Evolutionary conservation across 352 stramenopile species (phyloP), one percentile per base, ranked within the genome.

Genomic region (Phytophthora kernoviae): DNA sequence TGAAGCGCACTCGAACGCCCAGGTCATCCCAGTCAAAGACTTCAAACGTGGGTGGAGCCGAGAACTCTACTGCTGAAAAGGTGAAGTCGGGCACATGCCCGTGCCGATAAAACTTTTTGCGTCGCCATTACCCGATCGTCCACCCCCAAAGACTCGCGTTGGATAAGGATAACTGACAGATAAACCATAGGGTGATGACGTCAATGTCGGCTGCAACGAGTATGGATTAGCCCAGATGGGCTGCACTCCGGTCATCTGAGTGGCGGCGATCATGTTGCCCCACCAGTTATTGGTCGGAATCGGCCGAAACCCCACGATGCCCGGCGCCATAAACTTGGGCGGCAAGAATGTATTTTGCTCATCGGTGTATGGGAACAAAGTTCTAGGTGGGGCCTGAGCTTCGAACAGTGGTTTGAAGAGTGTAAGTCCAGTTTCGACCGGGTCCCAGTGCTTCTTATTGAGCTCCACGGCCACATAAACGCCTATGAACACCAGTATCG

Each of bases 221-320:
- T 75, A 87, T 24, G 77, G 77, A 41, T 87, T 87, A 2, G 64
- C 61, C 77, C 77, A 87, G n/a, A 75, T 75, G 1, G 69, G 63
- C 24, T 79, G 63, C 46, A 81, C 65, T 8, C 22, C 21, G 1
- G 57, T 24, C 21, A 72, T 53, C 4, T 70, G 15, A 20, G 48
- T 57, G 42, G 39, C 41, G 11, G 62, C 68, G 55, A 87, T 87
- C 48, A 87, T 62, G 54, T 84, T 87, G 30, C 71, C 74, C 77
- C 77, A 84, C 74, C 74, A 84, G 43, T 77, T 73, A 58, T 87
- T 87, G 18, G 77, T 87, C 15, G 75, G 73, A 30, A 84, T 81
- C 11, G 73, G 44, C 11, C 58, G 54, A 21, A 48, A 62, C 4
- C 68, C 72, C 11, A 81, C 54, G 12, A 75, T 40, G 0, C 66